Percentiles rank a stretch among this genome's conserved stretches.
phyloP scores from a whole-genome alignment of 108 stramenopile species.

The Cylindrotheca fusiformis region DNA sequence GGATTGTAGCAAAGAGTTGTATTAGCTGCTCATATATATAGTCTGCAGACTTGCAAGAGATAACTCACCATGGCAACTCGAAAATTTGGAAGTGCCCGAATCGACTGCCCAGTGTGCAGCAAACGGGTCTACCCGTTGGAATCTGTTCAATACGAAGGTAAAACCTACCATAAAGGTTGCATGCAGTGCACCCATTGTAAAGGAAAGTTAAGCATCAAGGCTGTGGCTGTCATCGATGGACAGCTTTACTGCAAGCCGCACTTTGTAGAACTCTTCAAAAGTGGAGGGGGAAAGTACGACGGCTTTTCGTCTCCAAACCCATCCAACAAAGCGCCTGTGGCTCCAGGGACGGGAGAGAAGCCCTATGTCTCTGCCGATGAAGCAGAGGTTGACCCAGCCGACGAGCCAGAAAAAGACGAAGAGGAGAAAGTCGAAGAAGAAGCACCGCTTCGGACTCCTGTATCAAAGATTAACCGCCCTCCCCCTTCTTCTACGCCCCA shows the following conservation, averaged over 20 bases:
- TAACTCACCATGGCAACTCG: background rate
- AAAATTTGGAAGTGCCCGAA: background rate
- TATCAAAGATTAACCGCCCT: no score
- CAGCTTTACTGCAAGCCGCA: background rate
- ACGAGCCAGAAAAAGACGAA: no score
- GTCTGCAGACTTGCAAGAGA: background rate
- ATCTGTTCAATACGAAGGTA: background rate
- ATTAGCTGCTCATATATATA: background rate
- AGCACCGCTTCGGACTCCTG: no score
- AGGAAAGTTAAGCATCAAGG: background rate
- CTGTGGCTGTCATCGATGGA: background rate
- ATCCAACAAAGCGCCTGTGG: no score
- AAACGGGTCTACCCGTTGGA: background rate
- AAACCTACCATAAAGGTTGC: background rate
- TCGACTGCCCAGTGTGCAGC: background rate
- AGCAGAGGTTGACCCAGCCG: no score
- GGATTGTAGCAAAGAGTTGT: no score
- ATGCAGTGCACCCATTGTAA: background rate
- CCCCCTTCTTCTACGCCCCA: no score
- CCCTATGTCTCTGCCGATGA: no score
- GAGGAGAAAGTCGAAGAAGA: no score
- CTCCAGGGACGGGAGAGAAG: no score
- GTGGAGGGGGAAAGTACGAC: background rate
- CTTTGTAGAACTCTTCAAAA: background rate
- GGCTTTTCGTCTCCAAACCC: no score